A percentile compares a stretch with the other conserved stretches of the same genome.
Evolutionary conservation across 2,329 filamentous ascomycete species (phyloP).

Genomic region (Bipolaris gigantea): DNA sequence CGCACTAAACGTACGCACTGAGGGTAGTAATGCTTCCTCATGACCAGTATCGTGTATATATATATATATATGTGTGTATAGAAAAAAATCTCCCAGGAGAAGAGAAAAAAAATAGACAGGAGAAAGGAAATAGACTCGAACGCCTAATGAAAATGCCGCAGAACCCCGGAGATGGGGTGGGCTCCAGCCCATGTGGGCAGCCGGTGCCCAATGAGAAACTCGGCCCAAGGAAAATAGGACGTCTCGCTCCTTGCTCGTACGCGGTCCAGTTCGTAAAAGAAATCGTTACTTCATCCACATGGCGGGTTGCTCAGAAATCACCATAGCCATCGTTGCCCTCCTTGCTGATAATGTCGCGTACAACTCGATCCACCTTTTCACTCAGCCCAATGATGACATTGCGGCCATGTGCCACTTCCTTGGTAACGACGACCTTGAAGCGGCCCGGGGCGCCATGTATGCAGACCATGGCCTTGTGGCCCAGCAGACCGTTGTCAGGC

Average conservation of each 20-base stretch:
- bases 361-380: conserved; percentile 10
- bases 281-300: background rate
- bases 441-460: conserved; percentile 2
- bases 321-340: conserved; percentile 4
- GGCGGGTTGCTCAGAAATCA: background rate
- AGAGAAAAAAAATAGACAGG: background rate
- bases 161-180: too few relatives aligned
- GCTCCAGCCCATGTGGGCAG: too few relatives aligned
- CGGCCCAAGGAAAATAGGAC: too few relatives aligned
- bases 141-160: too few relatives aligned
- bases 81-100: background rate
- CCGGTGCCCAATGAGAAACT: too few relatives aligned
- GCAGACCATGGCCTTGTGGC: conserved; percentile 7
- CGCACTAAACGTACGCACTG: conserved; percentile 25
- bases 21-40: background rate
- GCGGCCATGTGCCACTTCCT: conserved; percentile 2
- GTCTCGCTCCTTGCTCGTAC: too few relatives aligned
- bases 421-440: conserved; percentile 4
- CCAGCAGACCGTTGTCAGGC: conserved; percentile 1
- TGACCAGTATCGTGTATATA: background rate
- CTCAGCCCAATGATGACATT: conserved; percentile 2
- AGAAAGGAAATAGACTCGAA: background rate
- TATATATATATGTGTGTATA: too few relatives aligned
- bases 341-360: background rate
- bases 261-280: background rate